These are phyloP conservation scores for Ophiostoma australiae DNA, from an alignment of 2,329 filamentous ascomycete species.

Conservation along the genomic window DNA sequence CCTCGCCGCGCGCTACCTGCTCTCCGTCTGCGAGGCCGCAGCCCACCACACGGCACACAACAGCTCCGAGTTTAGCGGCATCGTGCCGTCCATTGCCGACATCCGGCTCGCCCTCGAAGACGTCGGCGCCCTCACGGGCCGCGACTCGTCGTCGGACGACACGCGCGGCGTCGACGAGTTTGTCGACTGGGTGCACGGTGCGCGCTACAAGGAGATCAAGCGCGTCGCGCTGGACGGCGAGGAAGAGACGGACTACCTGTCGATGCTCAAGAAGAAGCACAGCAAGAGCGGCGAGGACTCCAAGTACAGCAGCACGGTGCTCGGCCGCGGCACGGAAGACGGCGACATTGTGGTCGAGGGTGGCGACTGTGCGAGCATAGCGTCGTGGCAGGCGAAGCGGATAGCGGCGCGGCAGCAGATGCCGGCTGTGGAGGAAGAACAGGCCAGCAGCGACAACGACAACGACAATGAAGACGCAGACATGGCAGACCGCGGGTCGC, in stretches of 20 bases:
- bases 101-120: constrained; percentile 82
- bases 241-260: constrained; percentile 64
- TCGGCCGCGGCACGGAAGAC: constrained; percentile 55
- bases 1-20: constrained; percentile 74
- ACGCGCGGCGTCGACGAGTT: constrained; percentile 72
- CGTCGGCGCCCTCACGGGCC: constrained; percentile 68
- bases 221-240: constrained; percentile 70
- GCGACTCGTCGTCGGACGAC: constrained; percentile 66
- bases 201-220: constrained; percentile 71
- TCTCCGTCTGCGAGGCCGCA: constrained; percentile 66
- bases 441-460: not conserved
- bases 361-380: constrained; percentile 61
- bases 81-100: constrained; percentile 65
- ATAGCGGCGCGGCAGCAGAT: constrained; percentile 31
- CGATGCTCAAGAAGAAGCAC: constrained; percentile 86
- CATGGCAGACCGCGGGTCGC: constrained; percentile 34
- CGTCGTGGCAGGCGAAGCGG: constrained; percentile 55
- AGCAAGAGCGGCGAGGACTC: constrained; percentile 83
- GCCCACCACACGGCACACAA: constrained; percentile 66
- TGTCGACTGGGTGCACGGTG: constrained; percentile 70
- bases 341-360: constrained; percentile 72
- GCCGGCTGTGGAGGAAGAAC: not conserved
- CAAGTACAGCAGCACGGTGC: constrained; percentile 76
- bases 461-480: constrained; percentile 12
- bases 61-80: constrained; percentile 59